A percentile compares a stretch with the other conserved stretches of the same genome.
Evolutionary conservation across 345 rosid genomes (phyloP).

Genomic region (Eucalyptus marginata): DNA sequence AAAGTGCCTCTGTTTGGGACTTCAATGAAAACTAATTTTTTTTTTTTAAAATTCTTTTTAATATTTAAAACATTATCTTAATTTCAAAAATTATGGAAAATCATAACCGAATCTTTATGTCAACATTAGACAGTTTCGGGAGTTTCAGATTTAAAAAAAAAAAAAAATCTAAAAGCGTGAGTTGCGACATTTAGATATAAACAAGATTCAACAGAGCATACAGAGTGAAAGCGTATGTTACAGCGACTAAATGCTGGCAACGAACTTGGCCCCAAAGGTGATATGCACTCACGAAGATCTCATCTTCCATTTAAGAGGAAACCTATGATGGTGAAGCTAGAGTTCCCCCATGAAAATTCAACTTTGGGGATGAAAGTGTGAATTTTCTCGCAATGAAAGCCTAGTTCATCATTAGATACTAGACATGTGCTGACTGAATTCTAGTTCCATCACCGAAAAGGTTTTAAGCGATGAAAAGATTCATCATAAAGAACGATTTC

Average conservation of each 20-base stretch:
- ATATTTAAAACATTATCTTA: too few species aligned
- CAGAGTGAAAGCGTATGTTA: background rate
- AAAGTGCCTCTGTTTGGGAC: background rate
- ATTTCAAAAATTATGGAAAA: too few species aligned
- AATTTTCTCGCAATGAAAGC: background rate
- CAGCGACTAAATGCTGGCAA: too few species aligned
- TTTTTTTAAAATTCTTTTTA: too few species aligned
- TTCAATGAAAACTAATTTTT: background rate
- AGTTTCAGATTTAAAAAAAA: background rate
- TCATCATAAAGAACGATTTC: too few species aligned
- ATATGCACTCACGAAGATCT: background rate
- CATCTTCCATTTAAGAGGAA: background rate
- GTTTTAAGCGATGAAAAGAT: too few species aligned
- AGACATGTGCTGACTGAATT: background rate
- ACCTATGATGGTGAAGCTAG: background rate
- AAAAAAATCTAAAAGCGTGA: background rate
- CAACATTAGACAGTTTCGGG: background rate
- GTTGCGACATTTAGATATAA: too few species aligned
- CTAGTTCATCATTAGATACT: background rate
- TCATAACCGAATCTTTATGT: background rate
- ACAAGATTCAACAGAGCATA: too few species aligned
- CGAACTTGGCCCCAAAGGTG: background rate
- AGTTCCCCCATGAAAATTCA: background rate
- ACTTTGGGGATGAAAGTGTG: background rate
- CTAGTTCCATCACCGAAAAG: background rate